Evolutionary conservation across 371 early-diverging fungal genomes (phyloP).

Genomic region (Capniomyces stellatus): DNA sequence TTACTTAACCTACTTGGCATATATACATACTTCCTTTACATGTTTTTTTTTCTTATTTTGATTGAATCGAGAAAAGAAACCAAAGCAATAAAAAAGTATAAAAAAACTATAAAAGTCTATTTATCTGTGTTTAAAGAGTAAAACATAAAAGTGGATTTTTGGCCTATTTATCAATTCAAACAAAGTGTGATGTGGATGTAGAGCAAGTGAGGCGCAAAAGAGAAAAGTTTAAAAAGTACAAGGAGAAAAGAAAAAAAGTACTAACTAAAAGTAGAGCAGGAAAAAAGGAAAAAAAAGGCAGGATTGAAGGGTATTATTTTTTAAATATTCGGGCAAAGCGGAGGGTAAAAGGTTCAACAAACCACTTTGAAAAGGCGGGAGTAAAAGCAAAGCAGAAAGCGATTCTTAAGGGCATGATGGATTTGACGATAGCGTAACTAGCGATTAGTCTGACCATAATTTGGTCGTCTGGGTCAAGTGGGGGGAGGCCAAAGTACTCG

Average conservation of each 20-base stretch:
- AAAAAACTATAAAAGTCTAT: too few species aligned
- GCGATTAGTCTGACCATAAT: slow-evolving; percentile 56
- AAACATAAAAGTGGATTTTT: too few species aligned
- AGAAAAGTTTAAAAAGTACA: too few species aligned
- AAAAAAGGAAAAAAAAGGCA: neutral
- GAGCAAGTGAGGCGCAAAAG: too few species aligned
- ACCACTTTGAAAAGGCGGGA: slow-evolving; percentile 27
- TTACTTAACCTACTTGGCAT: too few species aligned
- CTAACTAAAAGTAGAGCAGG: neutral
- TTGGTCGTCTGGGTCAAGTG: slow-evolving; percentile 26
- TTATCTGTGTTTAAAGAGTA: too few species aligned
- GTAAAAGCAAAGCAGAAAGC: slow-evolving; percentile 44
- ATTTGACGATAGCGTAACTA: slow-evolving; percentile 68
- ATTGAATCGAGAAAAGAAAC: too few species aligned
- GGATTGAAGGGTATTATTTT: neutral
- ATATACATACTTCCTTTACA: too few species aligned
- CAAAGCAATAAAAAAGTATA: too few species aligned
- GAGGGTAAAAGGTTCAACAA: slow-evolving; percentile 11
- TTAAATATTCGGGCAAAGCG: neutral
- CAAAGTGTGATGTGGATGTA: too few species aligned
- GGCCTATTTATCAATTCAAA: too few species aligned
- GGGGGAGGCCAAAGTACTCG: slow-evolving; percentile 33
- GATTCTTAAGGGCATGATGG: slow-evolving; percentile 43
- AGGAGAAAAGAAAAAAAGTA: neutral
- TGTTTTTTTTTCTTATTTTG: too few species aligned